phyloP scores from a whole-genome alignment of 2,329 filamentous ascomycete genomes.

The Geosmithia putterillii region DNA sequence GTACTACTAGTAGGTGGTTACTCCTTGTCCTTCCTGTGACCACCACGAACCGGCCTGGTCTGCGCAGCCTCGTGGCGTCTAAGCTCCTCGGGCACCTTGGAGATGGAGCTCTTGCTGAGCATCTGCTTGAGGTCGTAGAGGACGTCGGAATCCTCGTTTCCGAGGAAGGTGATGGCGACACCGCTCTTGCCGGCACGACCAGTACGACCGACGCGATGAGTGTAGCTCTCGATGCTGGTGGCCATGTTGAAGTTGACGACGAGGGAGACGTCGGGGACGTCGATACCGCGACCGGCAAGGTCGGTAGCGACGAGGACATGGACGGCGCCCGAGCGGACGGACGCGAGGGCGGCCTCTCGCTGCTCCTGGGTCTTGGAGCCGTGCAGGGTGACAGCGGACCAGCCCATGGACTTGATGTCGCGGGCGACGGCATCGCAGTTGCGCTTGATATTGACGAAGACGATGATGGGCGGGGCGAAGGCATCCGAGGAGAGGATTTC shows the following conservation, averaged over 20 bases:
- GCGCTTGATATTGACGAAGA: slow-evolving; percentile 99
- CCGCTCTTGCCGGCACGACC: slow-evolving; percentile 95
- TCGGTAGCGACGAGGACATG: slow-evolving; percentile 94
- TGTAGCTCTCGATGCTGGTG: slow-evolving; percentile 83
- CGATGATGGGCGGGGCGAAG: slow-evolving; percentile 84
- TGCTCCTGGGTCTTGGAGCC: slow-evolving; percentile 97
- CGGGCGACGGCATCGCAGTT: slow-evolving; percentile 93
- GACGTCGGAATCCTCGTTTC: slow-evolving; percentile 77
- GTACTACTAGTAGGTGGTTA: no score
- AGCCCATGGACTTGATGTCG: slow-evolving; percentile 90
- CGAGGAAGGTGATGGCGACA: slow-evolving; percentile 91
- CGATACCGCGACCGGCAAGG: slow-evolving; percentile 91
- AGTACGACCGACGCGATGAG: slow-evolving; percentile 90
- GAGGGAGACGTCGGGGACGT: slow-evolving; percentile 84
- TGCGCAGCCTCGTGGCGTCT: slow-evolving; percentile 85
- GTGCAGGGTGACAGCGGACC: slow-evolving; percentile 80
- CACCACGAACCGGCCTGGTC: slow-evolving; percentile 48
- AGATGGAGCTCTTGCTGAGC: slow-evolving; percentile 79
- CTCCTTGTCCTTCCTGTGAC: slow-evolving; percentile 16
- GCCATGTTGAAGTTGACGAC: slow-evolving; percentile 99
- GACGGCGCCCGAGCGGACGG: slow-evolving; percentile 67
- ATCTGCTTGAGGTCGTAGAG: slow-evolving; percentile 95
- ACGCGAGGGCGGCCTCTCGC: slow-evolving; percentile 80
- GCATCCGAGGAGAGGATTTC: slow-evolving; percentile 75
- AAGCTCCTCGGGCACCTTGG: slow-evolving; percentile 82